phyloP scores from a whole-genome alignment of 805 yeast species.

The Ogataea dorogensis region DNA sequence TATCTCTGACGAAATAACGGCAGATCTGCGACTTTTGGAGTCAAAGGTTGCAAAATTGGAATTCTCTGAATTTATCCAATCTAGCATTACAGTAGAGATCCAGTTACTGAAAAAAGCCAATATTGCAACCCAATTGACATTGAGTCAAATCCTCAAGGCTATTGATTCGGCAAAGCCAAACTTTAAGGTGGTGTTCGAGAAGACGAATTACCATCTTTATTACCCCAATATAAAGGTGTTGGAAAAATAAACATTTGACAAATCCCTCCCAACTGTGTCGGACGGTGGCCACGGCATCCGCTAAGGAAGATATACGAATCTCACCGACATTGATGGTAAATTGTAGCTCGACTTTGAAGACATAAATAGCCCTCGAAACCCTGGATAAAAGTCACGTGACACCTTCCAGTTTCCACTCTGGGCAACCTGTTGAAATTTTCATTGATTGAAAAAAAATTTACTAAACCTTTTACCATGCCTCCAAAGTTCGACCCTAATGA shows the following conservation, averaged over 20 bases:
- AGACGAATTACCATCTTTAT: conserved; percentile 42
- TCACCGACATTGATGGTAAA: conserved; percentile 44
- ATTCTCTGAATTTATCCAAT: conserved; percentile 11
- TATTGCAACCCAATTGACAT: conserved; percentile 28
- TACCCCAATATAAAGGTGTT: conserved; percentile 41
- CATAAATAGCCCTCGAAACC: conserved; percentile 1
- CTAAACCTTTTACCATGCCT: conserved; percentile 60
- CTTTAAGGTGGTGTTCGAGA: conserved; percentile 28
- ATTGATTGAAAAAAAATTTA: conserved; percentile 8
- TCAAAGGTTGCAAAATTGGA: conserved; percentile 8
- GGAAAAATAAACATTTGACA: conserved; percentile 2
- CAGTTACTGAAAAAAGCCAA: conserved; percentile 28
- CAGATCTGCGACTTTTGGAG: conserved; percentile 9
- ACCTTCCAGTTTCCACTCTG: neutral
- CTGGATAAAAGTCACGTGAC: conserved; percentile 16
- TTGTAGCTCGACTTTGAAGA: conserved; percentile 1
- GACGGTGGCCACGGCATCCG: conserved; percentile 59
- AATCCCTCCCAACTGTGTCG: conserved; percentile 23
- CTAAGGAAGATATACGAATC: conserved; percentile 52
- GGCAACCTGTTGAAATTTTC: conserved; percentile 6
- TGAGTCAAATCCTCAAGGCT: conserved; percentile 18
- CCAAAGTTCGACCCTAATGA: conserved; percentile 98
- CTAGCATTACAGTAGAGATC: conserved; percentile 13
- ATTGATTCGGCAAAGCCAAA: conserved; percentile 9
- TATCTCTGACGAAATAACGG: conserved; percentile 18